Percentiles rank a stretch among this genome's conserved stretches.
These are phyloP conservation scores for Coniferiporia sulphurascens DNA, from an alignment of 1,284 basidiomycete species.

Conservation along the genomic window DNA sequence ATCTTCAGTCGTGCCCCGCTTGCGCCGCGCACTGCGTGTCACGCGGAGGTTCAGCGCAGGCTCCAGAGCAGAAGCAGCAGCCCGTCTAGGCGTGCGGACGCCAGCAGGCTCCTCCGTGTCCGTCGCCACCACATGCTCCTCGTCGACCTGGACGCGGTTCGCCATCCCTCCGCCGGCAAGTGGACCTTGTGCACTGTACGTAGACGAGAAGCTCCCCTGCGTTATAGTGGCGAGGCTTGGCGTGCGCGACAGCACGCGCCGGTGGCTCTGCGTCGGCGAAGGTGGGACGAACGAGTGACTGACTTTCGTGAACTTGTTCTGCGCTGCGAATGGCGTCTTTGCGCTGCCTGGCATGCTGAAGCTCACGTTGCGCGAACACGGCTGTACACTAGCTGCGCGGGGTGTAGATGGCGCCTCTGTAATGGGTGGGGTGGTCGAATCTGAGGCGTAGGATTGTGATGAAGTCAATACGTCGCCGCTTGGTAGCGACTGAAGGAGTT, in stretches of 20 bases:
- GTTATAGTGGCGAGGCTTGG: background rate
- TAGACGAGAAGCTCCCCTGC: background rate
- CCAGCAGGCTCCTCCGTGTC: background rate
- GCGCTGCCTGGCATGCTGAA: background rate
- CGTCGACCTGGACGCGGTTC: background rate
- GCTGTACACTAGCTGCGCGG: background rate
- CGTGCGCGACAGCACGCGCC: background rate
- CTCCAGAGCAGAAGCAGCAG: background rate
- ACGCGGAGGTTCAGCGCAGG: background rate
- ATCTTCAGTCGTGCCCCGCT: background rate
- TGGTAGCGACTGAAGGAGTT: conserved; percentile 37
- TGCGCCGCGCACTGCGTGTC: background rate
- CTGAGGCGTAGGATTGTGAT: conserved; percentile 6
- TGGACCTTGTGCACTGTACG: background rate
- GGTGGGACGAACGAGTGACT: conserved; percentile 31
- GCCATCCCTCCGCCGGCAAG: background rate
- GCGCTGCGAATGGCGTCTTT: conserved; percentile 16
- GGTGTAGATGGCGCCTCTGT: conserved; percentile 14
- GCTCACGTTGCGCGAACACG: conserved; percentile 7
- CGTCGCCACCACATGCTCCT: background rate
- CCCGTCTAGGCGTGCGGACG: background rate
- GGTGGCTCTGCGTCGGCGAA: conserved; percentile 26
- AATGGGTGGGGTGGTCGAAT: background rate
- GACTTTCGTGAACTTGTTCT: conserved; percentile 45
- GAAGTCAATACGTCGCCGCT: conserved; percentile 8